These are phyloP conservation scores for Skeletonema costatum DNA, from an alignment of 108 stramenopile species.

Conservation along the genomic window DNA sequence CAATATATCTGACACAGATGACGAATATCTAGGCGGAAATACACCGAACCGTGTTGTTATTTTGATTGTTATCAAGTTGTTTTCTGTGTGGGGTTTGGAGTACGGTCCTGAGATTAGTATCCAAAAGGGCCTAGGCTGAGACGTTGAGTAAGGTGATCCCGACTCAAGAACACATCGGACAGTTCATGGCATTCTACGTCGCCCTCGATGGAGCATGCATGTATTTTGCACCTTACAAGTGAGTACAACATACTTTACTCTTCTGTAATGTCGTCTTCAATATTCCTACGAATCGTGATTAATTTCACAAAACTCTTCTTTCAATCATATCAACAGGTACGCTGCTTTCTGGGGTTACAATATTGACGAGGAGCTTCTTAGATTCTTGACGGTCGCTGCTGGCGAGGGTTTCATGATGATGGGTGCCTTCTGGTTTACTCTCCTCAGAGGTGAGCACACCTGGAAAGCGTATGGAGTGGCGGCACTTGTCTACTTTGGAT, in stretches of 20 bases:
- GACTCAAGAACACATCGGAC: neutral
- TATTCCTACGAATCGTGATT: too few species aligned
- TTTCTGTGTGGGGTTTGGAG: neutral
- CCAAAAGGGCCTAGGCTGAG: neutral
- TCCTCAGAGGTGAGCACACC: neutral
- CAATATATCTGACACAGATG: neutral
- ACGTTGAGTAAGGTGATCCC: neutral
- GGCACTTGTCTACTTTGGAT: neutral
- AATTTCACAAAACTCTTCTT: neutral
- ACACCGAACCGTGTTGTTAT: neutral
- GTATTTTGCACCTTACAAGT: neutral
- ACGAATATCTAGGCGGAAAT: neutral
- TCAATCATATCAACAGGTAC: neutral
- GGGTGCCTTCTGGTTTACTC: neutral
- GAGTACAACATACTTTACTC: neutral
- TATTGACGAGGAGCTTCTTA: neutral
- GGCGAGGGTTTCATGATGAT: neutral
- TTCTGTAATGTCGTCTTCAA: too few species aligned
- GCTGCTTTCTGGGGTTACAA: neutral
- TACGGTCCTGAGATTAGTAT: neutral
- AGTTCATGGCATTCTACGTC: neutral
- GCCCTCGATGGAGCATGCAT: neutral
- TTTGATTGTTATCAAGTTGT: neutral
- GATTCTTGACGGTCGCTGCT: neutral
- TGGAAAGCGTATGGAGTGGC: neutral